phyloP scores from a whole-genome alignment of 257 asterid genomes.

The Solanum sejunctum region DNA sequence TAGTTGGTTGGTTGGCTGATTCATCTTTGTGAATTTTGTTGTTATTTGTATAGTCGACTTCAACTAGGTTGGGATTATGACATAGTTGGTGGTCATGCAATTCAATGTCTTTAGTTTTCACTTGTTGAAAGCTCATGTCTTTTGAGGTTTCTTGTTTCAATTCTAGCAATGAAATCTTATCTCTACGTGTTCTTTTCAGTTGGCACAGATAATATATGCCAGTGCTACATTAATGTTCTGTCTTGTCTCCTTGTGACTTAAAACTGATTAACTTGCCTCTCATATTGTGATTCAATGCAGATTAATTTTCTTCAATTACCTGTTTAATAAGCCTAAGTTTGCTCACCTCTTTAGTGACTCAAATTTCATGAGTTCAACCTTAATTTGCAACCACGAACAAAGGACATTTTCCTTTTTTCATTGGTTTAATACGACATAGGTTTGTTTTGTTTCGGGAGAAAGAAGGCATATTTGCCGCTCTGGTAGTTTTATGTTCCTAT shows the following conservation, averaged over 20 bases:
- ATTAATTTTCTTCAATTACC: neutral
- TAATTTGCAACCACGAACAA: neutral
- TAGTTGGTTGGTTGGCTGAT: neutral
- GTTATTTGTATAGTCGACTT: too few species aligned
- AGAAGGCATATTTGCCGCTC: neutral
- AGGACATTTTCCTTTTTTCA: accelerated
- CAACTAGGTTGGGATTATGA: too few species aligned
- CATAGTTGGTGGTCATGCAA: too few species aligned
- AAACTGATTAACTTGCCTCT: neutral
- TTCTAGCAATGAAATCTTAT: neutral
- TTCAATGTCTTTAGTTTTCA: neutral
- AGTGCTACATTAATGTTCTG: neutral
- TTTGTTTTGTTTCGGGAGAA: neutral
- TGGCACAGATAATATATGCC: neutral
- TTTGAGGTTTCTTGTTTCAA: neutral
- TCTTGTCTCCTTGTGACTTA: neutral
- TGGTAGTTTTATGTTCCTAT: neutral
- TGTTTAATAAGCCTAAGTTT: neutral
- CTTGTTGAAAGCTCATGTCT: neutral
- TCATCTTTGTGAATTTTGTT: neutral
- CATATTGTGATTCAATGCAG: neutral
- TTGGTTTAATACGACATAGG: too few species aligned
- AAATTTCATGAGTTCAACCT: neutral
- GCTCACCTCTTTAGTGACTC: neutral
- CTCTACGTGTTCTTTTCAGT: neutral